Conservation (phyloP, 345 rosid genomes). For the Microthlaspi erraticum region DNA sequence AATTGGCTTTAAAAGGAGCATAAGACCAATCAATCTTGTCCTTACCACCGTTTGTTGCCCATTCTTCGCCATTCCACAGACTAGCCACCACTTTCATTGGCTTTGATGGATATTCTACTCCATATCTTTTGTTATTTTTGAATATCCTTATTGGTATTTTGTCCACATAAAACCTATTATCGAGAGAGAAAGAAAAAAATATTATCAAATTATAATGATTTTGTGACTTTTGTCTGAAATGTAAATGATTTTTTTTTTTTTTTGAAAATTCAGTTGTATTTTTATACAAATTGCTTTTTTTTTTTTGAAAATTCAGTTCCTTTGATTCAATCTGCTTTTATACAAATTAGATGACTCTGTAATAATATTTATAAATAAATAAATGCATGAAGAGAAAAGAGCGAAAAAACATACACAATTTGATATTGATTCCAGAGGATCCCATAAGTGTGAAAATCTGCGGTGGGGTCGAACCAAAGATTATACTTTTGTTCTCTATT, state of each 20-base stretch:
- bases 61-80: slow-evolving; percentile 66
- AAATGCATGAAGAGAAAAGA: too few species aligned
- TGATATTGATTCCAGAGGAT: slow-evolving; percentile 75
- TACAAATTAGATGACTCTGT: too few species aligned
- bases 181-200: not conserved
- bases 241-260: too few species aligned
- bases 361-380: too few species aligned
- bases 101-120: slow-evolving; percentile 54
- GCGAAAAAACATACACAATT: slow-evolving; percentile 55
- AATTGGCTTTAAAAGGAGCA: slow-evolving; percentile 64
- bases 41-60: slow-evolving; percentile 71
- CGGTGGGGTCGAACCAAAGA: slow-evolving; percentile 73
- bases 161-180: slow-evolving; percentile 62
- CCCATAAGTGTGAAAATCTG: slow-evolving; percentile 57
- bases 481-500: slow-evolving; percentile 59
- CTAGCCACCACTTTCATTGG: slow-evolving; percentile 65
- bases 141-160: slow-evolving; percentile 62
- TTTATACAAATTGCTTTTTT: too few species aligned
- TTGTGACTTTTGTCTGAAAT: too few species aligned
- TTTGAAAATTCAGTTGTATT: too few species aligned
- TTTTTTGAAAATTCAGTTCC: too few species aligned
- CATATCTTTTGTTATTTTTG: slow-evolving; percentile 52
- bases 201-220: not conserved
- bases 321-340: too few species aligned
- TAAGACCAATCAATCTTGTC: slow-evolving; percentile 60